Conservation (phyloP, 2,329 filamentous ascomycete genomes). For the Fusarium decemcellulare region DNA sequence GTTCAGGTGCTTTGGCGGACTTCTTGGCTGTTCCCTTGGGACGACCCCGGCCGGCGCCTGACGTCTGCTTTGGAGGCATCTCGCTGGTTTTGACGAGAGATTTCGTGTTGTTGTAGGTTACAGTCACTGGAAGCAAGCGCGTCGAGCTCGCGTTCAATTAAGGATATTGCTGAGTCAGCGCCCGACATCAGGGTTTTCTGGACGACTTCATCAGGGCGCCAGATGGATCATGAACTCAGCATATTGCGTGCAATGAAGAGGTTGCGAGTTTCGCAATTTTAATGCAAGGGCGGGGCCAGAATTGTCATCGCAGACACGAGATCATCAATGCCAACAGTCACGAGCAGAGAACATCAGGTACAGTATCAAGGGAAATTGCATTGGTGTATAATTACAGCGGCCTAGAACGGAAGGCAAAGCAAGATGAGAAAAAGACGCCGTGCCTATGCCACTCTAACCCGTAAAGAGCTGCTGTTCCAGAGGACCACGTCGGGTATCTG, state of each 20-base stretch:
- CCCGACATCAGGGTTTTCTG: not conserved
- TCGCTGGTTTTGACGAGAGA: not conserved
- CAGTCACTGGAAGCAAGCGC: not conserved
- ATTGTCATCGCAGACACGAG: no score
- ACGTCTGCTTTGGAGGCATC: conserved; percentile 61
- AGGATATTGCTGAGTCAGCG: conserved; percentile 31
- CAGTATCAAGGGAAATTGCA: conserved; percentile 66
- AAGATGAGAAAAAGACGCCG: conserved; percentile 61
- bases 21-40: conserved; percentile 48
- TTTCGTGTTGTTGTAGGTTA: not conserved
- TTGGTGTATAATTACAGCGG: conserved; percentile 76
- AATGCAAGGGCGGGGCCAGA: no score
- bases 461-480: conserved; percentile 59
- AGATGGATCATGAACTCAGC: not conserved
- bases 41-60: conserved; percentile 54
- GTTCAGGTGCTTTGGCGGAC: conserved; percentile 38
- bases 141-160: not conserved
- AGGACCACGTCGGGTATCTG: conserved; percentile 56
- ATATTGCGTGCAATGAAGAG: no score
- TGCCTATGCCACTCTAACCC: conserved; percentile 66
- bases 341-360: not conserved
- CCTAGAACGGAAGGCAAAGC: conserved; percentile 63
- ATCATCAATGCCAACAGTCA: not conserved
- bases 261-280: no score
- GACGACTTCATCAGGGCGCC: not conserved